Conservation (phyloP, 2,329 filamentous ascomycete genomes). For the Aspergillus quadrilineatus region DNA sequence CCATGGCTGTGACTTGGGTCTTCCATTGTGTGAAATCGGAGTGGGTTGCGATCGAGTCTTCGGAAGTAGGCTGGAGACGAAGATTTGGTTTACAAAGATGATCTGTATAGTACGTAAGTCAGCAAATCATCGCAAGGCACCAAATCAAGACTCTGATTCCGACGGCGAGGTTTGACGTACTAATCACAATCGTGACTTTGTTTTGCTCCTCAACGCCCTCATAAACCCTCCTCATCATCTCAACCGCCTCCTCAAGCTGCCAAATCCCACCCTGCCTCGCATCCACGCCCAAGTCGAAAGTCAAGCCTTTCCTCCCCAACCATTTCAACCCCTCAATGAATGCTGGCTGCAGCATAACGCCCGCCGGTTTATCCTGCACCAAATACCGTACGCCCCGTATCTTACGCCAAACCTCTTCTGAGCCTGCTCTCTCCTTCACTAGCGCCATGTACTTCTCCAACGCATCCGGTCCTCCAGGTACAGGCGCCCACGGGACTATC, state of each 20-base stretch:
- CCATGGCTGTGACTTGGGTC: conserved; percentile 65
- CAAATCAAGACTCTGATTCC: background rate
- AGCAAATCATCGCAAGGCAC: background rate
- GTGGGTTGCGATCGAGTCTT: conserved; percentile 40
- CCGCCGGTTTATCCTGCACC: conserved; percentile 71
- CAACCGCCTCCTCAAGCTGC: conserved; percentile 69
- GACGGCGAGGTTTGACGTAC: conserved; percentile 4
- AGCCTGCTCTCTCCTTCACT: conserved; percentile 55
- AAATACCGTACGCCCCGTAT: conserved; percentile 81
- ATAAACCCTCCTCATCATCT: conserved; percentile 68
- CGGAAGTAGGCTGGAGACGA: conserved; percentile 54
- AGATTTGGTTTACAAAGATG: conserved; percentile 89
- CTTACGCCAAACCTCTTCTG: conserved; percentile 63
- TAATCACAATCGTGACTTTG: conserved; percentile 68
- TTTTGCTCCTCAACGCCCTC: conserved; percentile 55
- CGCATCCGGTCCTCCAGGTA: conserved; percentile 62
- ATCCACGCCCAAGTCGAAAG: conserved; percentile 84
- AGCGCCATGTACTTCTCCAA: conserved; percentile 65
- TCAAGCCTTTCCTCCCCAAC: conserved; percentile 62
- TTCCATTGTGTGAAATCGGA: conserved; percentile 68
- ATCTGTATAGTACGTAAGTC: conserved; percentile 52
- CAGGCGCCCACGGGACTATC: conserved; percentile 81
- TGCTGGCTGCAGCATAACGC: conserved; percentile 61
- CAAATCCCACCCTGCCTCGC: conserved; percentile 71
- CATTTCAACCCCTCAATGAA: conserved; percentile 68